These are phyloP conservation scores for Podaxis sp. DNA, from an alignment of 768 basidiomycete species.

Conservation along the genomic window DNA sequence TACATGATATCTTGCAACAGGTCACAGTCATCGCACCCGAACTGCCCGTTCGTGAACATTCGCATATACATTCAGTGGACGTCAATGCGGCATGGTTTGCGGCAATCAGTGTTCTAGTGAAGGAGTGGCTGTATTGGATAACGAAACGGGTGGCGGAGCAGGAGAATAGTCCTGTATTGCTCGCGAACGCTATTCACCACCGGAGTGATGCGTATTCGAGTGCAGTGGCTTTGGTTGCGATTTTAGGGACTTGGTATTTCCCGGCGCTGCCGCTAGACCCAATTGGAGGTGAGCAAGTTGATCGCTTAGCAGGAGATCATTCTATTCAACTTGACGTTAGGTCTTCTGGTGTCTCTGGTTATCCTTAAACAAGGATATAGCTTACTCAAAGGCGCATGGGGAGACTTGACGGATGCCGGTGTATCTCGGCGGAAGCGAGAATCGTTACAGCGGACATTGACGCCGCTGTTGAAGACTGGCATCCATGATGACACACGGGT, in stretches of 20 bases:
- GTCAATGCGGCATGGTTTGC: conserved; percentile 99
- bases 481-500: conserved; percentile 18
- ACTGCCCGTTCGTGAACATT: conserved; percentile 54
- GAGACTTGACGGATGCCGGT: conserved; percentile 84
- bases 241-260: conserved; percentile 85
- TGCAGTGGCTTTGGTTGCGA: conserved; percentile 87
- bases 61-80: conserved; percentile 66
- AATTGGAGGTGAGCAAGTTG: conserved; percentile 68
- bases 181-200: conserved; percentile 97
- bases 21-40: conserved; percentile 52
- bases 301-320: conserved; percentile 2
- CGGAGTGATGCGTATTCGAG: conserved; percentile 97
- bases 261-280: conserved; percentile 91
- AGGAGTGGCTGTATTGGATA: conserved; percentile 91
- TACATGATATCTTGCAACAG: conserved; percentile 63
- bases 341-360: conserved; percentile 84
- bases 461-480: conserved; percentile 46
- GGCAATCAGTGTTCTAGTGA: conserved; percentile 70
- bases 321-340: conserved; percentile 33
- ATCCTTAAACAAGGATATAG: conserved; percentile 78
- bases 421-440: conserved; percentile 56
- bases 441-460: conserved; percentile 55
- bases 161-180: conserved; percentile 86
- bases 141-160: conserved; percentile 90
- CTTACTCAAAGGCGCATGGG: conserved; percentile 68